These are phyloP conservation scores for Tulasnella calospora DNA, from an alignment of 768 basidiomycete genomes.

Conservation along the genomic window DNA sequence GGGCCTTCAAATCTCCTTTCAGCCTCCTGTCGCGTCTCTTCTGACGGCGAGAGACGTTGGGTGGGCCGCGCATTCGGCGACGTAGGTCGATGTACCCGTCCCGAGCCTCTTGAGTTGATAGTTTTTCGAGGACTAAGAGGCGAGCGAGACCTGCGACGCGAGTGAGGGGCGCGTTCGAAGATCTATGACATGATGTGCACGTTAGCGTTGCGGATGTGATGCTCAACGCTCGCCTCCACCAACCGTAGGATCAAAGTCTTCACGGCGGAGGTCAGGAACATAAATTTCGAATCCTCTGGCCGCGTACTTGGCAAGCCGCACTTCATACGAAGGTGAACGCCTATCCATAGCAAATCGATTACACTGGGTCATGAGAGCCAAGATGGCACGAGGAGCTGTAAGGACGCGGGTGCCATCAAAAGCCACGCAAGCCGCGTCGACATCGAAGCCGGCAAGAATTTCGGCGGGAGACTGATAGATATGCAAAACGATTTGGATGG, in stretches of 20 bases:
- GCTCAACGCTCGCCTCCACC: slow-evolving; percentile 21
- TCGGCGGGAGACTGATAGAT: slow-evolving; percentile 61
- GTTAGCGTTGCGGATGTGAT: neutral
- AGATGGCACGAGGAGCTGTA: slow-evolving; percentile 55
- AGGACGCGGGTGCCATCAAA: slow-evolving; percentile 53
- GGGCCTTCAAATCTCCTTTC: slow-evolving; percentile 56
- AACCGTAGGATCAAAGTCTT: slow-evolving; percentile 57
- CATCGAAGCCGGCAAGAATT: slow-evolving; percentile 61
- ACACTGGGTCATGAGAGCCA: slow-evolving; percentile 62
- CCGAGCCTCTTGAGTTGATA: slow-evolving; percentile 45
- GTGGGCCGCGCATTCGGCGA: slow-evolving; percentile 49
- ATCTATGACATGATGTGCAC: slow-evolving; percentile 40
- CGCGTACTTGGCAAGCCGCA: slow-evolving; percentile 56
- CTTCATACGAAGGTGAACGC: slow-evolving; percentile 58
- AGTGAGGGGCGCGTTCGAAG: slow-evolving; percentile 53
- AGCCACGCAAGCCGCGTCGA: slow-evolving; percentile 59
- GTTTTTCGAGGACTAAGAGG: slow-evolving; percentile 57
- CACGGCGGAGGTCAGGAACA: slow-evolving; percentile 49
- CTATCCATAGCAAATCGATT: slow-evolving; percentile 59
- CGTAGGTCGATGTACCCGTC: slow-evolving; percentile 46
- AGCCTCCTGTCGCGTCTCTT: slow-evolving; percentile 39
- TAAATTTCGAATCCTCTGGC: slow-evolving; percentile 53
- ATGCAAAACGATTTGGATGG: slow-evolving; percentile 58
- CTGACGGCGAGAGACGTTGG: slow-evolving; percentile 35
- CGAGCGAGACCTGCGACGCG: slow-evolving; percentile 59